Evolutionary conservation across 2,329 filamentous ascomycete species (phyloP).

Genomic region (Colletotrichum coccodes): DNA sequence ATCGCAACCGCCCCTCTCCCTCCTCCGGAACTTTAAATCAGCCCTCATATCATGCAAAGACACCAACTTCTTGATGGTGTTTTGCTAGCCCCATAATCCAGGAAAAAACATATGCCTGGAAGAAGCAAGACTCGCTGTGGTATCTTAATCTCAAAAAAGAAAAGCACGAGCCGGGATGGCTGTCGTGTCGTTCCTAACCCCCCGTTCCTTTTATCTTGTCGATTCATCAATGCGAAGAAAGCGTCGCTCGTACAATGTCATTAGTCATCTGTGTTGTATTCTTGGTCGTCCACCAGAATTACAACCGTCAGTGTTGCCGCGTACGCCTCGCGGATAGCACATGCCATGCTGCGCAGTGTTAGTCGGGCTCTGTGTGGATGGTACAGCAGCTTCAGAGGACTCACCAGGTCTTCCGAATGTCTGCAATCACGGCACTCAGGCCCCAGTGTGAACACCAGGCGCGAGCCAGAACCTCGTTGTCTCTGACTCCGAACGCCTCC

Average conservation of each 20-base stretch:
- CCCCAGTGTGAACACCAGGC: constrained; percentile 85
- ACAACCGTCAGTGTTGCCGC: constrained; percentile 79
- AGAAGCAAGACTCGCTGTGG: constrained; percentile 23
- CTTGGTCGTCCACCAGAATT: constrained; percentile 68
- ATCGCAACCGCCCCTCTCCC: neutral
- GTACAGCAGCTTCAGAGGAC: constrained; percentile 39
- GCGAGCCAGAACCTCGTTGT: constrained; percentile 80
- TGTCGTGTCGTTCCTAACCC: neutral
- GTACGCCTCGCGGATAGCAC: constrained; percentile 80
- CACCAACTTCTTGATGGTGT: neutral
- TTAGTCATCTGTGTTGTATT: constrained; percentile 26
- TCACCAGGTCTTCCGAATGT: constrained; percentile 74
- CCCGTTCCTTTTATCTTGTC: neutral
- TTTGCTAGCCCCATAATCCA: neutral
- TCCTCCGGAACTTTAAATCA: neutral
- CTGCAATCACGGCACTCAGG: constrained; percentile 75
- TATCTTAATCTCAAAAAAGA: constrained; percentile 25
- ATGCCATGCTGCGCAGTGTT: constrained; percentile 66
- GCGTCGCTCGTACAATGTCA: constrained; percentile 6
- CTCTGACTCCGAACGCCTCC: constrained; percentile 77
- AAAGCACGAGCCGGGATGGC: neutral
- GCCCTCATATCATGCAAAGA: neutral
- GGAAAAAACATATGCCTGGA: neutral
- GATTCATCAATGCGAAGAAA: constrained; percentile 6
- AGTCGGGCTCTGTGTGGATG: neutral